A percentile compares a stretch with the other conserved stretches of the same genome.
Conservation (phyloP, 805 yeast species). For the Yamadazyma insecticola region DNA sequence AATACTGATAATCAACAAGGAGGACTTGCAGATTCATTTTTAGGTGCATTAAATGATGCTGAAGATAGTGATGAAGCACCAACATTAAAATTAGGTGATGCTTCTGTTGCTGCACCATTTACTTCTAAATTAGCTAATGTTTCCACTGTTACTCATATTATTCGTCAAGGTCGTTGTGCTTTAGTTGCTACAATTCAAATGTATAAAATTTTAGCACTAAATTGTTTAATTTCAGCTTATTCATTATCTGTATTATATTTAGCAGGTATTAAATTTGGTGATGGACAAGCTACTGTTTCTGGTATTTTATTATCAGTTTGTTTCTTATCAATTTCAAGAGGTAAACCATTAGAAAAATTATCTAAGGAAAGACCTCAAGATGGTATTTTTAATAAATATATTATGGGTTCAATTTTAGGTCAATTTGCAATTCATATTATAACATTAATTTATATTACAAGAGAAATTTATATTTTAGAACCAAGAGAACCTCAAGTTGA, state of each 20-base stretch:
- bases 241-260: constrained; percentile 88
- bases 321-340: constrained; percentile 92
- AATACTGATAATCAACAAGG: constrained; percentile 25
- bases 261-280: constrained; percentile 98
- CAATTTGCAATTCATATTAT: constrained; percentile 91
- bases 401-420: constrained; percentile 96
- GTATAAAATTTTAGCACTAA: constrained; percentile 96
- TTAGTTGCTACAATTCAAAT: constrained; percentile 95
- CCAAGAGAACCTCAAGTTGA: constrained; percentile 91
- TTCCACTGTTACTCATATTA: constrained; percentile 84
- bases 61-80: constrained; percentile 87
- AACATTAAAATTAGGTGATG: constrained; percentile 91
- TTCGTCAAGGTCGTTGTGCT: constrained; percentile 98
- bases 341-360: constrained; percentile 82
- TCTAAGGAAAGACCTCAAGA: constrained; percentile 96
- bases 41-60: constrained; percentile 48
- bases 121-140: constrained; percentile 93
- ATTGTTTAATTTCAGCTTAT: constrained; percentile 95
- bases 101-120: constrained; percentile 98
- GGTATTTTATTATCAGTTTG: constrained; percentile 90
- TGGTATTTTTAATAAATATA: constrained; percentile 90
- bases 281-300: constrained; percentile 96
- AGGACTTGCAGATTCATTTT: constrained; percentile 55
- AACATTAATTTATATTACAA: constrained; percentile 76
- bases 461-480: constrained; percentile 79